Conservation (phyloP, 2,329 filamentous ascomycete genomes). For the Colletotrichum euphorbiae region DNA sequence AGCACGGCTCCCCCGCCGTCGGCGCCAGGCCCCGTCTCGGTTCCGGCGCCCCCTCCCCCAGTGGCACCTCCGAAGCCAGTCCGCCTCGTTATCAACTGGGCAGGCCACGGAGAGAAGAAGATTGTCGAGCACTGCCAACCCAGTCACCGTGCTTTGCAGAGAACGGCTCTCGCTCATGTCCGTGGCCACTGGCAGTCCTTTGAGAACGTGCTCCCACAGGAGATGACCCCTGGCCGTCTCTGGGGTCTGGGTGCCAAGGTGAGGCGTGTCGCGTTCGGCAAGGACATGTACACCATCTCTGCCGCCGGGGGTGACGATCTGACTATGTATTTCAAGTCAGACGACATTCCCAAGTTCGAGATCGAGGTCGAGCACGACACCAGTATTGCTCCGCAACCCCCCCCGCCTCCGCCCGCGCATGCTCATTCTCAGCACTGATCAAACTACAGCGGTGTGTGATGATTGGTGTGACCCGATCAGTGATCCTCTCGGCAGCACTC, state of each 20-base stretch:
- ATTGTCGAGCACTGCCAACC: conserved; percentile 45
- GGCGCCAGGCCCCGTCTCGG: not conserved
- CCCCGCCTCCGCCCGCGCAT: conserved; percentile 24
- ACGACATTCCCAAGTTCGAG: conserved; percentile 36
- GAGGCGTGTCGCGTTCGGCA: conserved; percentile 32
- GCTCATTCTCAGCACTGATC: conserved; percentile 14
- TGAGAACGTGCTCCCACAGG: conserved; percentile 31
- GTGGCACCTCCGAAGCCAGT: conserved; percentile 41
- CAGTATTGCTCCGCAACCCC: conserved; percentile 19
- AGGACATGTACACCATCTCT: conserved; percentile 38
- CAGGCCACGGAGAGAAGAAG: conserved; percentile 46
- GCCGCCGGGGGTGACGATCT: conserved; percentile 26
- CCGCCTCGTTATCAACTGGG: conserved; percentile 46
- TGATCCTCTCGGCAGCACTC: not conserved
- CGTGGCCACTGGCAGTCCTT: conserved; percentile 36
- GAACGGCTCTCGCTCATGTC: conserved; percentile 40
- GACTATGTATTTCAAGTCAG: conserved; percentile 35
- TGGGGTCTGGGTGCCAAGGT: conserved; percentile 35
- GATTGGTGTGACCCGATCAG: not conserved
- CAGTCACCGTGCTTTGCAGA: conserved; percentile 26
- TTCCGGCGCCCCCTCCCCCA: conserved; percentile 1
- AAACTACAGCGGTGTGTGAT: conserved; percentile 1
- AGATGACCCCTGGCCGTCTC: conserved; percentile 32
- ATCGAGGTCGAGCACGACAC: conserved; percentile 35
- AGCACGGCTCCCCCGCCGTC: conserved; percentile 2